Base-by-base conservation (phyloP, 805 yeast species). In the Metschnikowia bowlesiae region DNA sequence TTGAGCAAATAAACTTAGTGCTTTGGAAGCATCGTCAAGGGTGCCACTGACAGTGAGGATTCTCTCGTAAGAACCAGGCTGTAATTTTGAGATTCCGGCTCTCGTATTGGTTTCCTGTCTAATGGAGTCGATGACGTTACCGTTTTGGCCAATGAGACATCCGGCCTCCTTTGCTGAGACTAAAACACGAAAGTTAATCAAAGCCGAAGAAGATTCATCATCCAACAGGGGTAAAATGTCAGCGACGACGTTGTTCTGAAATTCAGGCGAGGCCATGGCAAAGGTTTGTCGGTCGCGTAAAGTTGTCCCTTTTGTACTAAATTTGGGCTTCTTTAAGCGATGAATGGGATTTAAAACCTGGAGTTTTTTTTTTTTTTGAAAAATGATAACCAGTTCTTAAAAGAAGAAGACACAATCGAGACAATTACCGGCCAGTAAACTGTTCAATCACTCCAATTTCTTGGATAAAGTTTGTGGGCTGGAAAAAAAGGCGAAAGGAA, bases 111-210 rank as follows among this genome's bases (percentile, higher is more conserved):
- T 87, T 51, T 79, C 79, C 45, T 81, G 89, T 56, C 96, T 77
- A 43, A 90, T 81, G 34, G 79, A 76, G 49, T 90, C 86, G 53
- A 90, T 89, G 49, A 85, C 85, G 45, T 78, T 74, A 42, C 97
- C 97, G 56, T 81, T 85, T 57, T 86, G 86, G 48, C 97, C 97
- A 59, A 90, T 90, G 54, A 90, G 81, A 53, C 89, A 87, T 14
- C 96, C 96, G 10, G 96, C 91, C 66, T 90, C 97, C 62, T 85
- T 86, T 49, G 90, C 80, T 2, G 94, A 83, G 16, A 90, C 86
- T 30, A 90, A 75, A 1, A 89, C 79, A 52, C 90, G 56, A 59
- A 62, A 67, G 57, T 66, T 71, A 49, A 73, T 70, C 42, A 69
- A 62, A 6, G 74, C 69, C 3, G 67, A 56, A 6, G 66, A 60